These are phyloP conservation scores for Ilyonectria robusta DNA, from an alignment of 2,329 filamentous ascomycete species.

Conservation along the genomic window DNA sequence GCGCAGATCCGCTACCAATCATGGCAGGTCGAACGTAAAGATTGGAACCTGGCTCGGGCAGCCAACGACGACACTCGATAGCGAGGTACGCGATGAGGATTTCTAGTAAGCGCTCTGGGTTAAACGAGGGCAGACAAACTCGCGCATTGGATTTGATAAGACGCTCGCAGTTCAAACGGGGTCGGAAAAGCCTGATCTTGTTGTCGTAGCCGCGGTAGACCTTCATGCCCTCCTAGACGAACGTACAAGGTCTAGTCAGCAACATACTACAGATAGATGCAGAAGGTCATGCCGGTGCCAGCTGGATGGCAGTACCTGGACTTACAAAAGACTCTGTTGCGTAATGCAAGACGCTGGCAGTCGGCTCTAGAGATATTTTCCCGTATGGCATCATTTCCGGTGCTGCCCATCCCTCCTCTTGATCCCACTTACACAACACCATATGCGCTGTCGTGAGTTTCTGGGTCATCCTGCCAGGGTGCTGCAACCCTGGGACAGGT, in stretches of 20 bases:
- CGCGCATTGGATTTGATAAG: conserved; percentile 64
- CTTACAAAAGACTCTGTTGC: conserved; percentile 78
- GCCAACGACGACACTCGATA: conserved; percentile 71
- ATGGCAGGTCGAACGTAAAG: conserved; percentile 77
- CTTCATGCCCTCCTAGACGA: conserved; percentile 71
- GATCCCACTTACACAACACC: neutral
- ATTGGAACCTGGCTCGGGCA: conserved; percentile 71
- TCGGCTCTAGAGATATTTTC: conserved; percentile 76
- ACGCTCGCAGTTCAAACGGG: conserved; percentile 72
- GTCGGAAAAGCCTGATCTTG: conserved; percentile 77
- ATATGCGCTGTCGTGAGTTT: conserved; percentile 3
- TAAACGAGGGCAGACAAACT: conserved; percentile 76
- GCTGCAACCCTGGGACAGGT: neutral
- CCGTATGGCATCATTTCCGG: conserved; percentile 77
- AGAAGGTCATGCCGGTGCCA: too few species aligned
- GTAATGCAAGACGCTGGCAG: conserved; percentile 78
- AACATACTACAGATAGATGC: too few species aligned
- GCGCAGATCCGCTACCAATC: conserved; percentile 72
- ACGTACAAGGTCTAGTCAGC: too few species aligned
- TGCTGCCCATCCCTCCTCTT: conserved; percentile 70
- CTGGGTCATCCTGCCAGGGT: conserved; percentile 2
- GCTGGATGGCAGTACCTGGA: too few species aligned
- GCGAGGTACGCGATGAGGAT: conserved; percentile 72
- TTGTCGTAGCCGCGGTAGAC: conserved; percentile 79
- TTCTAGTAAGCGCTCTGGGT: conserved; percentile 73